A percentile compares a stretch with the other conserved stretches of the same genome.
Conservation (phyloP, 331 rosid species). For the Erythrophleum ivorense region DNA sequence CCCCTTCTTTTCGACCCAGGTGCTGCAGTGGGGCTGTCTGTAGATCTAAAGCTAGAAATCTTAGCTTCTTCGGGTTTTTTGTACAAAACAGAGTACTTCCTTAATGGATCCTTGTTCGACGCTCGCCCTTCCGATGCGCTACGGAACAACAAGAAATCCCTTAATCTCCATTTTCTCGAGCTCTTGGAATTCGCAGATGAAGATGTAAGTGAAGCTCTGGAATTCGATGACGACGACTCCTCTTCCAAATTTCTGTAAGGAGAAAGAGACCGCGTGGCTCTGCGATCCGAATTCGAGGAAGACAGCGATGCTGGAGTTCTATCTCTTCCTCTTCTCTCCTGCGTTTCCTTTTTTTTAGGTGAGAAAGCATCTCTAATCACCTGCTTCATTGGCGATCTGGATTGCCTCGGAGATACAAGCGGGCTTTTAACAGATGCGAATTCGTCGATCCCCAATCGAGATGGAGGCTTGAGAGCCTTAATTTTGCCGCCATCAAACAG, state of each 20-base stretch:
- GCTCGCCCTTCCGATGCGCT: conserved; percentile 94
- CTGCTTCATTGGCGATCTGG: conserved; percentile 34
- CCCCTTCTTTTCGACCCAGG: conserved; percentile 43
- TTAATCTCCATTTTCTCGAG: conserved; percentile 76
- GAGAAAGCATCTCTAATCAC: conserved; percentile 32
- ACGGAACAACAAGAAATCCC: conserved; percentile 71
- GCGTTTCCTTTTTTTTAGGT: conserved; percentile 7
- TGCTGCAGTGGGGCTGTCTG: conserved; percentile 39
- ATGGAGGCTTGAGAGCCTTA: conserved; percentile 55
- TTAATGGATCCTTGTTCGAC: conserved; percentile 65
- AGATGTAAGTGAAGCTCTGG: neutral
- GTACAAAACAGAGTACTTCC: conserved; percentile 48
- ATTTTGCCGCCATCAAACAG: conserved; percentile 85
- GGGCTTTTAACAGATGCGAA: neutral
- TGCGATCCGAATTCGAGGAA: conserved; percentile 57
- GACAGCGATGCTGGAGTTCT: conserved; percentile 42
- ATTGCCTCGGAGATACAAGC: conserved; percentile 18
- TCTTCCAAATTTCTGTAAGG: conserved; percentile 66
- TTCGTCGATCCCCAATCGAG: conserved; percentile 22
- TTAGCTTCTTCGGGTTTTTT: conserved; percentile 59
- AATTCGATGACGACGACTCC: conserved; percentile 13
- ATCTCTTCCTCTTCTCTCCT: conserved; percentile 66
- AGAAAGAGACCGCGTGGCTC: conserved; percentile 75
- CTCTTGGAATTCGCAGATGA: conserved; percentile 43
- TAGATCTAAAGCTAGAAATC: conserved; percentile 60